A percentile compares a stretch with the other conserved stretches of the same genome.
Conservation (phyloP, 2,329 filamentous ascomycete species). For the Pseudogymnoascus sp. region DNA sequence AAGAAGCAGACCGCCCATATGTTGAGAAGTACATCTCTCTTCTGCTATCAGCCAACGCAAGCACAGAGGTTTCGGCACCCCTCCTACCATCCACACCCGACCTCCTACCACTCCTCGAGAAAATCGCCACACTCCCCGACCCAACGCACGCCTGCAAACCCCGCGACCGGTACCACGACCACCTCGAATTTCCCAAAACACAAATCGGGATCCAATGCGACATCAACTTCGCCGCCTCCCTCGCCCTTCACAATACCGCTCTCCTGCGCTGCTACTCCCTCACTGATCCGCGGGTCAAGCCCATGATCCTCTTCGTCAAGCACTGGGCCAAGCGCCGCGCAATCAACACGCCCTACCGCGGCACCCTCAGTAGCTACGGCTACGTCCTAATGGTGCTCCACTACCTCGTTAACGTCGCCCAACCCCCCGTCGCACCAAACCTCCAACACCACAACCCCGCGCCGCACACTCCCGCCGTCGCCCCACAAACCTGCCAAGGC, state of each 20-base stretch:
- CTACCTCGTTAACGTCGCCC: slow-evolving; percentile 75
- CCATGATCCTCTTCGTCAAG: slow-evolving; percentile 80
- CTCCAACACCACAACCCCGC: slow-evolving; percentile 54
- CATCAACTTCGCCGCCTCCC: slow-evolving; percentile 82
- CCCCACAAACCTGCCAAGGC: slow-evolving; percentile 48
- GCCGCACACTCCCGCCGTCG: slow-evolving; percentile 35
- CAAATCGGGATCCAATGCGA: slow-evolving; percentile 82
- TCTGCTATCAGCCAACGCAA: slow-evolving; percentile 32
- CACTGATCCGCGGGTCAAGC: slow-evolving; percentile 69
- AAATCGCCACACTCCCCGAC: slow-evolving; percentile 33
- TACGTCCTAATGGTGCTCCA: slow-evolving; percentile 91
- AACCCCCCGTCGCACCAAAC: slow-evolving; percentile 78
- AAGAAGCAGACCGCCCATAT: slow-evolving; percentile 28
- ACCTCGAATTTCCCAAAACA: slow-evolving; percentile 69
- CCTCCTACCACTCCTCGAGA: slow-evolving; percentile 29
- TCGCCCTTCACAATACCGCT: slow-evolving; percentile 76
- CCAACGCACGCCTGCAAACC: slow-evolving; percentile 42
- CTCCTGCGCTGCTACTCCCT: slow-evolving; percentile 77
- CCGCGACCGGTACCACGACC: slow-evolving; percentile 48
- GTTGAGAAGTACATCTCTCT: slow-evolving; percentile 45
- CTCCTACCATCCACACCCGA: neutral
- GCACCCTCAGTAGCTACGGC: slow-evolving; percentile 82
- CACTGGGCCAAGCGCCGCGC: slow-evolving; percentile 80
- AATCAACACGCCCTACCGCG: slow-evolving; percentile 81
- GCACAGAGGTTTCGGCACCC: neutral